Percentiles rank a stretch among this genome's conserved stretches.
Conservation (phyloP, 352 stramenopile genomes). For the Phytophthora tubulina region DNA sequence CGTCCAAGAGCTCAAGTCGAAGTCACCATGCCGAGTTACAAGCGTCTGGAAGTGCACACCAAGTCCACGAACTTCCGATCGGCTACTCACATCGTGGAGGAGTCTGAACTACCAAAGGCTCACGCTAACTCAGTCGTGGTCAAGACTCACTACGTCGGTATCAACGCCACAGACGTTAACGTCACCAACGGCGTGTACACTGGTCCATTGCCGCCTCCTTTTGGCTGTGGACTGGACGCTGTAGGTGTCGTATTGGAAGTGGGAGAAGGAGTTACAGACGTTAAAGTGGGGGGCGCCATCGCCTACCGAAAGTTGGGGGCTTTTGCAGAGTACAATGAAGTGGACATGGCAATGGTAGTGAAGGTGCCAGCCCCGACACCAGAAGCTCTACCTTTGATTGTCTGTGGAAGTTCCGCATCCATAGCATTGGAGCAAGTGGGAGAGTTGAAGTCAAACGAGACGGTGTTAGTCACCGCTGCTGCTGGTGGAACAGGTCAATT, state of each 20-base stretch:
- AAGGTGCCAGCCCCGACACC: constrained; percentile 34
- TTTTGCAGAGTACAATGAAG: constrained; percentile 62
- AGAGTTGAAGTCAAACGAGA: constrained; percentile 64
- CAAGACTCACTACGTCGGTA: constrained; percentile 56
- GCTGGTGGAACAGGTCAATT: constrained; percentile 85
- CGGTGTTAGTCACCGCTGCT: constrained; percentile 63
- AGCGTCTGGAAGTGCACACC: constrained; percentile 54
- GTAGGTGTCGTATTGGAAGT: constrained; percentile 52
- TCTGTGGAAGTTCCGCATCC: constrained; percentile 52
- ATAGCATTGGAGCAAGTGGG: constrained; percentile 58
- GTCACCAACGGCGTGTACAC: constrained; percentile 63
- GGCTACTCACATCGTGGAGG: constrained; percentile 47
- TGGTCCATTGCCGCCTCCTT: constrained; percentile 40
- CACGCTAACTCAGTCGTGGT: constrained; percentile 44
- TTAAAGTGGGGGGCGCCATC: constrained; percentile 55
- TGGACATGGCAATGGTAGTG: constrained; percentile 43
- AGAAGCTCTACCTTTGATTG: constrained; percentile 49
- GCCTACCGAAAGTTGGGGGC: constrained; percentile 59
- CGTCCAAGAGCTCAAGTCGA: constrained; percentile 25
- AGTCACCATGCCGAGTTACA: constrained; percentile 46
- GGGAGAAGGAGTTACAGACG: constrained; percentile 48
- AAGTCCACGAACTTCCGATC: constrained; percentile 54
- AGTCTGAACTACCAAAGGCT: constrained; percentile 37
- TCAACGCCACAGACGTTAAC: constrained; percentile 67
- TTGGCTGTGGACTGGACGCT: constrained; percentile 55